Evolutionary conservation across 768 basidiomycete species (phyloP).

Genomic region (Dentipellis fragilis): DNA sequence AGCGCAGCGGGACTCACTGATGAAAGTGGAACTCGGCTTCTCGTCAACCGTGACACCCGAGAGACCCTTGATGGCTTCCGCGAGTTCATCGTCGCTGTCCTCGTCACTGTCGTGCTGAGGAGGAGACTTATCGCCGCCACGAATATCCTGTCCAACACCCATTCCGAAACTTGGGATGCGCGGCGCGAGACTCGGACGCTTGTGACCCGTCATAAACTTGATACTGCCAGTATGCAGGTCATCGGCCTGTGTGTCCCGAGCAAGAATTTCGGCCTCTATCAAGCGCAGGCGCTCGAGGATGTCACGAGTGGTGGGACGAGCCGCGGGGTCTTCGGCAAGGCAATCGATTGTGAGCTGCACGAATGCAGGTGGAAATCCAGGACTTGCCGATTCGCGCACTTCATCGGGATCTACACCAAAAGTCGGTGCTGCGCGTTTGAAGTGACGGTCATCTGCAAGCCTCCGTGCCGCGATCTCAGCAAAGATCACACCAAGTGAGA

Average conservation of each 20-base stretch:
- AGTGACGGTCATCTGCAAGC: slow-evolving; percentile 75
- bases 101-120: slow-evolving; percentile 31
- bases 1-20: no score
- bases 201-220: slow-evolving; percentile 66
- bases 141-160: slow-evolving; percentile 55
- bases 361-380: slow-evolving; percentile 73
- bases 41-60: slow-evolving; percentile 41
- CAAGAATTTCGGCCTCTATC: slow-evolving; percentile 79
- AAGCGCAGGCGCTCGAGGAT: slow-evolving; percentile 71
- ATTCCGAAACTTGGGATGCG: slow-evolving; percentile 83
- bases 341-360: slow-evolving; percentile 74
- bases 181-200: slow-evolving; percentile 47
- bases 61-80: slow-evolving; percentile 47
- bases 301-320: slow-evolving; percentile 65
- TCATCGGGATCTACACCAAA: slow-evolving; percentile 76
- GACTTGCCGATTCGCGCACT: slow-evolving; percentile 52
- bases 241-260: slow-evolving; percentile 46
- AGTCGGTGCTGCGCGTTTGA: slow-evolving; percentile 67
- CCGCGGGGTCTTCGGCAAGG: slow-evolving; percentile 48
- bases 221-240: slow-evolving; percentile 79
- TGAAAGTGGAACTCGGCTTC: slow-evolving; percentile 10
- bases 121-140: slow-evolving; percentile 23
- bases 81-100: slow-evolving; percentile 60
- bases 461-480: slow-evolving; percentile 81
- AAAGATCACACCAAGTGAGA: slow-evolving; percentile 87